Percentiles rank a stretch among this genome's conserved stretches.
Evolutionary conservation across 768 basidiomycete species (phyloP).

Genomic region (Mycena filopes): DNA sequence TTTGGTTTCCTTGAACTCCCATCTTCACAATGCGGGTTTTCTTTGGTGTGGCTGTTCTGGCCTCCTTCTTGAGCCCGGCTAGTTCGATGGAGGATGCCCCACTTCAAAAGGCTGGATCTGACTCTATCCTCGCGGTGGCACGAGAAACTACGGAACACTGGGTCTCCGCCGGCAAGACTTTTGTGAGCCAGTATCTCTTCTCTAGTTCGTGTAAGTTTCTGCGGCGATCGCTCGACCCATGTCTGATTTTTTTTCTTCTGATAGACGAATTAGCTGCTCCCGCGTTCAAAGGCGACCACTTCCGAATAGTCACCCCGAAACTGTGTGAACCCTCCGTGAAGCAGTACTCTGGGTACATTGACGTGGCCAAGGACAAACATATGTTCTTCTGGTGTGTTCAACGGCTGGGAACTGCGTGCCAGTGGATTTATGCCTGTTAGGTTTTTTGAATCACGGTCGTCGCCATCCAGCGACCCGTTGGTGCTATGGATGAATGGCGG

Average conservation of each 20-base stretch:
- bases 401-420: not conserved
- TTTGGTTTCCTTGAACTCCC: too few species aligned
- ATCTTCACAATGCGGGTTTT: not conserved
- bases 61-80: not conserved
- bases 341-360: constrained; percentile 66
- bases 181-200: not conserved
- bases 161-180: not conserved
- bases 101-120: not conserved
- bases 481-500: constrained; percentile 75
- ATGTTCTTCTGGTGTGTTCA: constrained; percentile 67
- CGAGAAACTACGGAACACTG: constrained; percentile 4
- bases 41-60: not conserved
- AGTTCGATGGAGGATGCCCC: not conserved
- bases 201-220: constrained; percentile 5
- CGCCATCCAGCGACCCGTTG: constrained; percentile 69
- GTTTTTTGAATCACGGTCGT: constrained; percentile 73
- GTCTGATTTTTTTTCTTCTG: not conserved
- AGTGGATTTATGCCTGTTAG: constrained; percentile 40
- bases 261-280: not conserved
- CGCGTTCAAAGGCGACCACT: constrained; percentile 13
- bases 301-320: constrained; percentile 16
- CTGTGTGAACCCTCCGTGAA: constrained; percentile 26
- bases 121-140: not conserved
- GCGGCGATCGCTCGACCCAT: too few species aligned
- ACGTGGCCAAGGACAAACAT: constrained; percentile 64